A percentile compares a stretch with the other conserved stretches of the same genome.
Evolutionary conservation across 202 grass and related monocot genomes (phyloP).

Genomic region (Thinopyrum obtusiflorum): DNA sequence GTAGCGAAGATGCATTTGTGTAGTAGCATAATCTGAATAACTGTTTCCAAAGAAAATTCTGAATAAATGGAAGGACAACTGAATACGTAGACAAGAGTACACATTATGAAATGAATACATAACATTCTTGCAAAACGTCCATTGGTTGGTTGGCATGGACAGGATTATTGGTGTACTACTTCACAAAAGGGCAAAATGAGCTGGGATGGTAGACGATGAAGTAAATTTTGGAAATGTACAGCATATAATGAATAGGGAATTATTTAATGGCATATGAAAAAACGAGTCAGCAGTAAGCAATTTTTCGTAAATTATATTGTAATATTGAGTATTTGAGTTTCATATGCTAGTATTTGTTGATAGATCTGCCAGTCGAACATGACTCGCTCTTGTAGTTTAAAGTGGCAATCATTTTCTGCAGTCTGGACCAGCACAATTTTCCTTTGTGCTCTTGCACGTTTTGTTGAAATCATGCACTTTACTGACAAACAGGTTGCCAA

Average conservation of each 20-base stretch:
- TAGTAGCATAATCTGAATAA: too few species aligned
- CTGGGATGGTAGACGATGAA: not conserved
- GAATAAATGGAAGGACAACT: too few species aligned
- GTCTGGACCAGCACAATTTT: conserved; percentile 5
- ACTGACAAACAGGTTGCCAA: conserved; percentile 65
- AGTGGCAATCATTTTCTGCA: conserved; percentile 1
- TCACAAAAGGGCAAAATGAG: not conserved
- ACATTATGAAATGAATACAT: not conserved
- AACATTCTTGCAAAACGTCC: not conserved
- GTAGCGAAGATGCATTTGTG: too few species aligned
- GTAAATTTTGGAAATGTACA: not conserved
- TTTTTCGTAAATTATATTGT: not conserved
- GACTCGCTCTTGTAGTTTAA: not conserved
- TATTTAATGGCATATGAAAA: not conserved
- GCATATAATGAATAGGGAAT: not conserved
- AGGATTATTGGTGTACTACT: not conserved
- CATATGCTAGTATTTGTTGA: not conserved
- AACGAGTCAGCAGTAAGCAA: not conserved
- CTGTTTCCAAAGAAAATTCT: too few species aligned
- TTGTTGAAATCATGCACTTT: conserved; percentile 19
- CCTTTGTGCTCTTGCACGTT: conserved; percentile 12
- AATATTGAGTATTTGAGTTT: not conserved
- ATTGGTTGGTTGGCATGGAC: not conserved
- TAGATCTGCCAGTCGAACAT: not conserved
- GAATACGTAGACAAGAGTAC: not conserved